A percentile compares a stretch with the other conserved stretches of the same genome.
Evolutionary conservation across 805 yeast species (phyloP).

Genomic region (Metschnikowia reukaufii): DNA sequence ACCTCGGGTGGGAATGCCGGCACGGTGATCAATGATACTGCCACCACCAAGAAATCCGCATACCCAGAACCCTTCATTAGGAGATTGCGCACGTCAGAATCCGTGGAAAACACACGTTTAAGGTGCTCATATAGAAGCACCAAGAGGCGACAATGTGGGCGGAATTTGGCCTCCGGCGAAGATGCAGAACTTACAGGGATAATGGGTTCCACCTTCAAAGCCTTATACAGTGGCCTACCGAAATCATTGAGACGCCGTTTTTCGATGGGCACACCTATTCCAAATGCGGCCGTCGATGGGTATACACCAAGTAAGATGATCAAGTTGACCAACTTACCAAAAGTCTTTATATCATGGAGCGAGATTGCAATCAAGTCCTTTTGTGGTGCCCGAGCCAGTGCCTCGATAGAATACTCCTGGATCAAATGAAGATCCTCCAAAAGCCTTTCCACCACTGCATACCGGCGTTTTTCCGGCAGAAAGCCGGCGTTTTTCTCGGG

Average conservation of each 20-base stretch:
- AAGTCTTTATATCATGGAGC: conserved; percentile 76
- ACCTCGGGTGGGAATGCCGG: conserved; percentile 25
- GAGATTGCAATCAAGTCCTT: conserved; percentile 60
- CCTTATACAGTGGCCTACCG: conserved; percentile 28
- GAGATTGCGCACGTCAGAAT: conserved; percentile 52
- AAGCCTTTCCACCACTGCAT: conserved; percentile 33
- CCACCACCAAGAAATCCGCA: conserved; percentile 55
- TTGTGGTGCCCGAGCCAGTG: conserved; percentile 17
- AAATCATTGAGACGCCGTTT: conserved; percentile 57
- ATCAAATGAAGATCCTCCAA: conserved; percentile 39
- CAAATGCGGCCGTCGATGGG: conserved; percentile 52
- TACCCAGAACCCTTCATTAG: conserved; percentile 65
- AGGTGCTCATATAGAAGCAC: conserved; percentile 33
- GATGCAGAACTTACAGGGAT: conserved; percentile 11
- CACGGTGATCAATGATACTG: conserved; percentile 44
- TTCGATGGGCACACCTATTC: conserved; percentile 64
- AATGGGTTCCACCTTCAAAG: conserved; percentile 23
- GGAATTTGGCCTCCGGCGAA: not conserved
- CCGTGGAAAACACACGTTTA: conserved; percentile 32
- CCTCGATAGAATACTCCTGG: conserved; percentile 34
- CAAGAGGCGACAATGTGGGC: conserved; percentile 23
- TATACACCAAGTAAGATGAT: conserved; percentile 72
- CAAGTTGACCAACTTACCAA: conserved; percentile 62
- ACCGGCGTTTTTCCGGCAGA: conserved; percentile 3
- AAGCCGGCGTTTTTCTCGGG: not conserved